These are phyloP conservation scores for Moricandia moricandioides DNA, from an alignment of 345 rosid genomes.

Conservation along the genomic window DNA sequence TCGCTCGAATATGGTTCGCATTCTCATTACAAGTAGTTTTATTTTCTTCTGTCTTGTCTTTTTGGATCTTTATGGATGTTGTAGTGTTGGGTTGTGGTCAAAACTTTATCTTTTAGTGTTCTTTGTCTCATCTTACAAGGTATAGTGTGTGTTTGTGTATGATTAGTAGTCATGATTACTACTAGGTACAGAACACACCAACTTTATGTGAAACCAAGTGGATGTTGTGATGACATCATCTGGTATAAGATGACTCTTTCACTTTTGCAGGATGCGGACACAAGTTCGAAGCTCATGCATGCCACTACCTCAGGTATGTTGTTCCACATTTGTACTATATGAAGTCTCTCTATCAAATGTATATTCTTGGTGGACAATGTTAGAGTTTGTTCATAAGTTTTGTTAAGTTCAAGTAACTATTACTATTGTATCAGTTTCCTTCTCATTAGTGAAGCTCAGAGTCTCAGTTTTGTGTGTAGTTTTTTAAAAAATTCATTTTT, in stretches of 20 bases:
- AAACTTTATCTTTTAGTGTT: background rate
- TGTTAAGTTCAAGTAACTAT: background rate
- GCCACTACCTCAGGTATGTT: conserved; percentile 31
- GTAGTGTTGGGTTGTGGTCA: background rate
- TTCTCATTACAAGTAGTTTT: background rate
- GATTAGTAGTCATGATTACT: background rate
- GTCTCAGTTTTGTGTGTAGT: background rate
- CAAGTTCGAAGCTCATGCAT: conserved; percentile 31
- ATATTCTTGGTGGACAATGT: background rate
- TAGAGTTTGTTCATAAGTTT: background rate
- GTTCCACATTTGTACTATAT: background rate
- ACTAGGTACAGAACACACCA: background rate
- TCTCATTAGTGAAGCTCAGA: background rate
- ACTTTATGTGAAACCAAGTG: background rate
- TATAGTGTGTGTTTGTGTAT: background rate
- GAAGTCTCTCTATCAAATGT: too few species aligned
- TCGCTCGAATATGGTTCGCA: conserved; percentile 37
- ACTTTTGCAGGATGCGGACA: conserved; percentile 49
- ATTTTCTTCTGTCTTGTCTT: background rate
- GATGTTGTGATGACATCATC: background rate
- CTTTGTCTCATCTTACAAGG: background rate
- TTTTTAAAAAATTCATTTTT: background rate
- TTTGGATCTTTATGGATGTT: background rate
- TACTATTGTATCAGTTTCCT: background rate
- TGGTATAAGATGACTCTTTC: background rate